These are phyloP conservation scores for Lepidium campestre DNA, from an alignment of 441 rosid species.

Conservation along the genomic window DNA sequence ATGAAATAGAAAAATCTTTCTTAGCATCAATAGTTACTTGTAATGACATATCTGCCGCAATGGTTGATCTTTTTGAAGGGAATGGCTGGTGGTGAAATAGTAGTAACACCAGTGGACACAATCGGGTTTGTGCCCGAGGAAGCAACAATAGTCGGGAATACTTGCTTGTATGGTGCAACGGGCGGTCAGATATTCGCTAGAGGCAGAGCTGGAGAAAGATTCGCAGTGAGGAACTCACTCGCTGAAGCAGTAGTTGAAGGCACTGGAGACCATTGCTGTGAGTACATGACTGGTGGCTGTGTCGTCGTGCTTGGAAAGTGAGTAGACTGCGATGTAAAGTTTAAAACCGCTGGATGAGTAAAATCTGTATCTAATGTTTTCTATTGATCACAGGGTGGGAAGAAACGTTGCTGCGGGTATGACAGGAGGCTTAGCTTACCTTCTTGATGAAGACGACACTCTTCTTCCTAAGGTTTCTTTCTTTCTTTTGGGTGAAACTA, in stretches of 20 bases:
- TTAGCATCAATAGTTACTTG: not conserved
- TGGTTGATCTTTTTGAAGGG: conserved; percentile 49
- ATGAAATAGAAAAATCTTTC: not conserved
- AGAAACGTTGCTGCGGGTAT: conserved; percentile 97
- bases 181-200: conserved; percentile 92
- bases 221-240: conserved; percentile 95
- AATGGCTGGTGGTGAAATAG: conserved; percentile 97
- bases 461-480: conserved; percentile 73
- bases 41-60: not conserved
- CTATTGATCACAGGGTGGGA: conserved; percentile 66
- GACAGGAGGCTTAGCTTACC: conserved; percentile 96
- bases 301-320: conserved; percentile 95
- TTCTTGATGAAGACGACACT: conserved; percentile 84
- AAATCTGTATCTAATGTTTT: not conserved
- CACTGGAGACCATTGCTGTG: conserved; percentile 91
- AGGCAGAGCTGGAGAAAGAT: conserved; percentile 95
- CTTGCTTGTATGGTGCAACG: conserved; percentile 94
- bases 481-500: conserved; percentile 6
- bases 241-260: conserved; percentile 98
- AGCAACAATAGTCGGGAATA: conserved; percentile 90
- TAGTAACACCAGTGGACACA: conserved; percentile 65
- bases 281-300: conserved; percentile 99
- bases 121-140: conserved; percentile 82
- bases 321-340: conserved; percentile 21
- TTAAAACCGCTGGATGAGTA: not conserved